Percentiles rank a stretch among this genome's conserved stretches.
Evolutionary conservation across 2,329 filamentous ascomycete genomes (phyloP).

Genomic region (Geoglossum cookeanum): DNA sequence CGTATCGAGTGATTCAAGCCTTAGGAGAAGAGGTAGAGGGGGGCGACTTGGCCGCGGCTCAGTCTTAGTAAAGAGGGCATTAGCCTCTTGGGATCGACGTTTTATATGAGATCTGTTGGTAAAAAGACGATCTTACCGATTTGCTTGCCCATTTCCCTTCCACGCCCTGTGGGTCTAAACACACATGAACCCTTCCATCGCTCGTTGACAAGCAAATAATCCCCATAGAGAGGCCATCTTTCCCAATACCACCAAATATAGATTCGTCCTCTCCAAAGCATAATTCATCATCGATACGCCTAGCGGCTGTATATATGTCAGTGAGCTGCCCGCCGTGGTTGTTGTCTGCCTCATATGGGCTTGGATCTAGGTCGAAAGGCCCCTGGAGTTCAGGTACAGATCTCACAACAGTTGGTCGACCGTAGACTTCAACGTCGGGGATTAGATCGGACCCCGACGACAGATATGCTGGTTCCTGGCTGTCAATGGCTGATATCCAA

Average conservation of each 20-base stretch:
- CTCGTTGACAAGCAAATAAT: constrained; percentile 38
- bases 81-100: neutral
- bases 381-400: constrained; percentile 41
- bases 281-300: constrained; percentile 28
- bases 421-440: constrained; percentile 32
- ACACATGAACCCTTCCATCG: constrained; percentile 36
- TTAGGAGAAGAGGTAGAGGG: constrained; percentile 16
- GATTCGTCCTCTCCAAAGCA: constrained; percentile 29
- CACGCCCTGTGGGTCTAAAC: constrained; percentile 40
- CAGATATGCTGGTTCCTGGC: constrained; percentile 29
- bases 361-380: constrained; percentile 34
- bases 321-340: constrained; percentile 34
- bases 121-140: constrained; percentile 12
- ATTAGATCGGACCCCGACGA: constrained; percentile 21
- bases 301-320: constrained; percentile 38
- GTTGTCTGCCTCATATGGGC: constrained; percentile 20
- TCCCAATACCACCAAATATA: constrained; percentile 21
- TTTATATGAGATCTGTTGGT: neutral
- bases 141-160: constrained; percentile 38
- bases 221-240: constrained; percentile 32
- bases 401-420: constrained; percentile 32
- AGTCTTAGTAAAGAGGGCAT: neutral
- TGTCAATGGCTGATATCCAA: constrained; percentile 38
- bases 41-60: constrained; percentile 17
- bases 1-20: constrained; percentile 27